Percentiles rank a stretch among this genome's conserved stretches.
Conservation (phyloP, 306 rosid genomes). For the Luffa aegyptiaca region DNA sequence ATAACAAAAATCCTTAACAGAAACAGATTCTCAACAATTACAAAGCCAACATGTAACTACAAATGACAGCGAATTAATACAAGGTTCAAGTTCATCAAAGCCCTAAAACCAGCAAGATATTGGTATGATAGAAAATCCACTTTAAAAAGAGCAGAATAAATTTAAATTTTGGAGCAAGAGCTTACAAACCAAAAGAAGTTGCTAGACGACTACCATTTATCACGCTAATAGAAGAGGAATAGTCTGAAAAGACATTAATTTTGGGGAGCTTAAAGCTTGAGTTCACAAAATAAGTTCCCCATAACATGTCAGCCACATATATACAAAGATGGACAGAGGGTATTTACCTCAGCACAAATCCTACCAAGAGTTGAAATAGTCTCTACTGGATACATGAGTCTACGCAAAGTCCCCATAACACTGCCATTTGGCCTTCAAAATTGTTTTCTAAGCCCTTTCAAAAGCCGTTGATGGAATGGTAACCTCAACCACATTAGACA, state of each 20-base stretch:
- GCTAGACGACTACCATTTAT: background rate
- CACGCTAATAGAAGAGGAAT: background rate
- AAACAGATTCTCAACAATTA: background rate
- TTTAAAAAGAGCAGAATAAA: background rate
- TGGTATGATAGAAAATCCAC: background rate
- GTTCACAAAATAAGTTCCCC: conserved; percentile 1
- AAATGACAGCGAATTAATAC: background rate
- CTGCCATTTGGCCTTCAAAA: no score
- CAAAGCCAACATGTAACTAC: background rate
- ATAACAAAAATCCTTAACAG: background rate
- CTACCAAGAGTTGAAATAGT: conserved; percentile 88
- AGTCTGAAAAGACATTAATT: background rate
- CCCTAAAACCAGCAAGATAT: background rate
- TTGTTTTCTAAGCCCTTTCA: no score
- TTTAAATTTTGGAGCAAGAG: background rate
- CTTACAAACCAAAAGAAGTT: background rate
- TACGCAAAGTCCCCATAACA: conserved; percentile 70
- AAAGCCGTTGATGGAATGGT: conserved; percentile 40
- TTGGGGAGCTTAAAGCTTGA: conserved; percentile 13
- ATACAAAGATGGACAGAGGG: background rate
- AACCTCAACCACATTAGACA: conserved; percentile 40
- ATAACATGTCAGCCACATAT: background rate
- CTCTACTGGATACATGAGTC: conserved; percentile 70
- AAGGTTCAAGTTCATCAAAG: background rate
- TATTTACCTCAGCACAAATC: conserved; percentile 86